Conservation (phyloP, 2,329 filamentous ascomycete species). For the Ascochyta clinopodiicola region DNA sequence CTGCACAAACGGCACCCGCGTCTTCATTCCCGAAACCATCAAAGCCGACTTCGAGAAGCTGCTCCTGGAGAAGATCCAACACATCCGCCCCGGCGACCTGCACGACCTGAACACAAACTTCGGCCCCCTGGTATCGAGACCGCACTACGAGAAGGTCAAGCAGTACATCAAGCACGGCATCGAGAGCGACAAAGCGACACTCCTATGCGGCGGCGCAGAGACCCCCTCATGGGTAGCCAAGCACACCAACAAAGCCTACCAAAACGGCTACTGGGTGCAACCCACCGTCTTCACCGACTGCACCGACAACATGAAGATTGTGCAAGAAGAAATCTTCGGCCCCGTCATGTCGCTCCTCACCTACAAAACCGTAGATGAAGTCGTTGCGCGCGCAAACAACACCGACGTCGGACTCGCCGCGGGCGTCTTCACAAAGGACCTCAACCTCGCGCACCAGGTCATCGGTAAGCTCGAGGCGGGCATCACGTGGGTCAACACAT, state of each 20-base stretch:
- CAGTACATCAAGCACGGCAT: constrained; percentile 78
- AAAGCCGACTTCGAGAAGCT: constrained; percentile 72
- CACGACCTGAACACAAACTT: constrained; percentile 79
- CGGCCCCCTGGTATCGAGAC: constrained; percentile 78
- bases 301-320: constrained; percentile 80
- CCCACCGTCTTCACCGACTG: constrained; percentile 89
- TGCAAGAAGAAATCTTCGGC: constrained; percentile 85
- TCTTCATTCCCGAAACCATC: constrained; percentile 75
- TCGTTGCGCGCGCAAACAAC: constrained; percentile 74
- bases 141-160: constrained; percentile 79
- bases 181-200: constrained; percentile 72
- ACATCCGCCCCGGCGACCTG: constrained; percentile 74
- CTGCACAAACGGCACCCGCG: constrained; percentile 89
- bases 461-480: constrained; percentile 77
- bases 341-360: constrained; percentile 83
- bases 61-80: constrained; percentile 72
- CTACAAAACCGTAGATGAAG: constrained; percentile 74
- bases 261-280: constrained; percentile 79
- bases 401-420: constrained; percentile 82
- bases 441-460: constrained; percentile 76
- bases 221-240: constrained; percentile 59
- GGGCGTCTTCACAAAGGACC: constrained; percentile 79
- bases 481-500: constrained; percentile 92
- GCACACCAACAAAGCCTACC: constrained; percentile 49
- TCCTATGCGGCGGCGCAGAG: constrained; percentile 74